phyloP scores from a whole-genome alignment of 495 filamentous ascomycete genomes.

The Aspergillus indologenus region DNA sequence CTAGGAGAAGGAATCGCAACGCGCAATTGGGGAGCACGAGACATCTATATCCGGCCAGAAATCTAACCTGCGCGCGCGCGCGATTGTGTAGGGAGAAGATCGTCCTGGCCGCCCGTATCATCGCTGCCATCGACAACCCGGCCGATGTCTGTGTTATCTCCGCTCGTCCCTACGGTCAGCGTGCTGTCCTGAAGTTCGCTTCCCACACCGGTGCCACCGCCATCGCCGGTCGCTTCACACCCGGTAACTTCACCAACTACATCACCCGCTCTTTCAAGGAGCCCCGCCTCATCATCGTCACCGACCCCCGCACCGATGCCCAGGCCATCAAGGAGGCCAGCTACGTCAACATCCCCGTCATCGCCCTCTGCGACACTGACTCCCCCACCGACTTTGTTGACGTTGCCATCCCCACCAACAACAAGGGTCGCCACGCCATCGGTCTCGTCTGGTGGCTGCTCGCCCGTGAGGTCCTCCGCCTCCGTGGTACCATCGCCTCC shows the following conservation, averaged over 20 bases:
- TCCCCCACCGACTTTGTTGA: constrained; percentile 99
- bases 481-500: constrained; percentile 90
- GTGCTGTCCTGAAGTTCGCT: constrained; percentile 98
- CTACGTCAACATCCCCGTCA: constrained; percentile 99
- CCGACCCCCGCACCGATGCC: constrained; percentile 97
- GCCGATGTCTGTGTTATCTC: constrained; percentile 98
- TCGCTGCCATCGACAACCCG: constrained; percentile 98
- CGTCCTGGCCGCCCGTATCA: constrained; percentile 95
- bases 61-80: constrained; percentile 28
- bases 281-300: constrained; percentile 98
- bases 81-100: constrained; percentile 86
- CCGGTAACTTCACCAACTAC: constrained; percentile 99
- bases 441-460: constrained; percentile 99
- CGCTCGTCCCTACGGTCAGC: constrained; percentile 98
- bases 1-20: constrained; percentile 5
- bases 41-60: not conserved
- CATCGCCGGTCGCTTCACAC: constrained; percentile 99
- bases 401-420: constrained; percentile 99
- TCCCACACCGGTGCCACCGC: constrained; percentile 94
- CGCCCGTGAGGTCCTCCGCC: constrained; percentile 97
- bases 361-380: constrained; percentile 98
- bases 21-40: not conserved
- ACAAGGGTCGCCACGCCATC: constrained; percentile 99
- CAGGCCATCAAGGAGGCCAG: constrained; percentile 99
- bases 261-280: constrained; percentile 99